Conservation (phyloP, 805 yeast genomes). For the Saccharomycopsis capsularis region DNA sequence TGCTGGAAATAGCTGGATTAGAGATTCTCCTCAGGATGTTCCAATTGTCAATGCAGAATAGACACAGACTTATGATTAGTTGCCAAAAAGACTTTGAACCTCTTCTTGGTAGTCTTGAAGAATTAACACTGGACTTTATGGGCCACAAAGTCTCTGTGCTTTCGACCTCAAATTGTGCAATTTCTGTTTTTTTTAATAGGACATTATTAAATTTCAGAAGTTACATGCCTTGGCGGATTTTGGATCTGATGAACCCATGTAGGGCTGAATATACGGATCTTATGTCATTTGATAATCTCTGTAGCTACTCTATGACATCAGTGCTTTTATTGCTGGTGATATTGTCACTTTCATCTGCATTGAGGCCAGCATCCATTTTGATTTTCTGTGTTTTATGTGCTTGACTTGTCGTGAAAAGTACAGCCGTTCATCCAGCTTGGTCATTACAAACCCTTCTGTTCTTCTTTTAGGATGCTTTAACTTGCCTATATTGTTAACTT, state of each 20-base stretch:
- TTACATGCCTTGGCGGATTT: conserved; percentile 1
- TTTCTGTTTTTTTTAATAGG: too few species aligned
- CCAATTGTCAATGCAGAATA: too few species aligned
- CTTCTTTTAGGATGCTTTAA: too few species aligned
- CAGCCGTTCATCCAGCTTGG: background rate
- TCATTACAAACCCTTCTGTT: background rate
- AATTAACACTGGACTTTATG: too few species aligned
- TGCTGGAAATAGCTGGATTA: too few species aligned
- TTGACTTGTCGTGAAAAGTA: background rate
- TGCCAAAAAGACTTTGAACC: too few species aligned
- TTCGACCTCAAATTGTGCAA: too few species aligned
- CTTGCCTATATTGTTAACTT: too few species aligned
- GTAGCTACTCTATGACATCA: background rate
- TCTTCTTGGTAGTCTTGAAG: too few species aligned
- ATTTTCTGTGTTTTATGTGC: background rate
- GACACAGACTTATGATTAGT: too few species aligned
- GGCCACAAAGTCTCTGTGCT: too few species aligned
- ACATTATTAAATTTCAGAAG: background rate
- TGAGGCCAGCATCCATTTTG: background rate
- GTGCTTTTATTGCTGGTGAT: background rate
- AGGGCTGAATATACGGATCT: conserved; percentile 1
- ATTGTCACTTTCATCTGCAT: background rate
- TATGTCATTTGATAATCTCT: background rate
- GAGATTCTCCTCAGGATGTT: too few species aligned
- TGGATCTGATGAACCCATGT: conserved; percentile 6